Base-by-base conservation (phyloP, 2,329 filamentous ascomycete species). In the Fusarium sambucinum region DNA sequence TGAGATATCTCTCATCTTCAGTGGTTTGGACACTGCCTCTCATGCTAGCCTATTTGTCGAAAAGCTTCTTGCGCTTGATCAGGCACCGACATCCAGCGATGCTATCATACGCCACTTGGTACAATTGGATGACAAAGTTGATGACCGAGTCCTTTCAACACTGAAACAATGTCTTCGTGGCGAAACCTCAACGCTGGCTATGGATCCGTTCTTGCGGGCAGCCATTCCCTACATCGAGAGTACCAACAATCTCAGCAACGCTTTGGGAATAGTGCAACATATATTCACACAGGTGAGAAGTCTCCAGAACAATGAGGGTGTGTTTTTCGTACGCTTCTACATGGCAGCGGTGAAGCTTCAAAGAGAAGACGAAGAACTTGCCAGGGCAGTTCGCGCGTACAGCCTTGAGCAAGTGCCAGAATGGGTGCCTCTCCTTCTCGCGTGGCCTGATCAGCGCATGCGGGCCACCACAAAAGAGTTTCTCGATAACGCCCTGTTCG, bases 31-130 rank as follows among this genome's bases (percentile, higher is more conserved):
- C 71, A 76, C 76, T 35, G 60, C 73, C 5, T 56, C 68, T 21
- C 25, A 40, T 12, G 40, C 55, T 29, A 87, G 85, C 65, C 79
- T 88, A n/a, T 87, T 91, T 53, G 75, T 90, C 25, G 87, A 89
- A 73, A 92, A 91, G 74, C 81, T 94, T 27, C 81, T 94, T 29
- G 80, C 82, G 21, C 82, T 91, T 48, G 85, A 90, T 65, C 86
- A 90, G 72, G 89, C 88, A 55, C 76, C 78, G 0, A 66, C 74
- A 3, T 80, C 81, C 4, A 87, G 86, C 3, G 81, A 85, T 50
- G 80, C 78, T 14, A 90, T 94, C 53, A 75, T 94, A 48, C 78
- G 77, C 37, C 80, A 83, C 5, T 81, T 93, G 35, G 78, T 92
- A 41, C 77, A 80, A n/a, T 79, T 85, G 21, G 84, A 85, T 56